phyloP scores from a whole-genome alignment of 2,329 filamentous ascomycete genomes.

The Neofusicoccum parvum region DNA sequence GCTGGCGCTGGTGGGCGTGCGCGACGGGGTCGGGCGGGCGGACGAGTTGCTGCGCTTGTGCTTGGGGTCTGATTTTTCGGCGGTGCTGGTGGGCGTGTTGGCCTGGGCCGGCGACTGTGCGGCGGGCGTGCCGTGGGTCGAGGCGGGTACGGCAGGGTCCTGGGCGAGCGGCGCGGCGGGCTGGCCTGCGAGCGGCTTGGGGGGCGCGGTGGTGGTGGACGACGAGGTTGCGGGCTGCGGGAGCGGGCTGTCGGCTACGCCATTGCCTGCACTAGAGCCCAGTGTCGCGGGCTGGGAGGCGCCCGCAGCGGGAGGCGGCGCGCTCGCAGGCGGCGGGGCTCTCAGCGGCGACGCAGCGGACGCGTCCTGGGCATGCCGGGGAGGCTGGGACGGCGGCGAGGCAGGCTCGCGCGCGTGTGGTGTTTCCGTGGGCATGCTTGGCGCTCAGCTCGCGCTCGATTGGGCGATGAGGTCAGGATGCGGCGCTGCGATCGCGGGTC shows the following conservation, averaged over 20 bases:
- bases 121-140: constrained; percentile 4
- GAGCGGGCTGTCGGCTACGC: constrained; percentile 11
- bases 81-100: background rate
- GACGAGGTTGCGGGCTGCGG: background rate
- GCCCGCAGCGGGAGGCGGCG: background rate
- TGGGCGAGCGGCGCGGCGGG: background rate
- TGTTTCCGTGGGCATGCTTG: constrained; percentile 18
- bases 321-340: too few species aligned
- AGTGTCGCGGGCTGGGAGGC: background rate
- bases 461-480: constrained; percentile 20
- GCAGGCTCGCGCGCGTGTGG: background rate
- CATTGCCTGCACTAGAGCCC: constrained; percentile 4
- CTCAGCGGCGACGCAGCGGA: background rate
- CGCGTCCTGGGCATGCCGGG: background rate
- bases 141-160: background rate
- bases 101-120: background rate
- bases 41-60: constrained; percentile 20
- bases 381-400: background rate
- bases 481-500: constrained; percentile 3
- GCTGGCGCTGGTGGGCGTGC: constrained; percentile 11
- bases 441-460: background rate
- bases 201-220: background rate
- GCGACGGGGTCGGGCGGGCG: constrained; percentile 19
- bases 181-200: background rate
- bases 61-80: constrained; percentile 16